These are phyloP conservation scores for Euphorbia peplus DNA, from an alignment of 345 rosid species.

Conservation along the genomic window DNA sequence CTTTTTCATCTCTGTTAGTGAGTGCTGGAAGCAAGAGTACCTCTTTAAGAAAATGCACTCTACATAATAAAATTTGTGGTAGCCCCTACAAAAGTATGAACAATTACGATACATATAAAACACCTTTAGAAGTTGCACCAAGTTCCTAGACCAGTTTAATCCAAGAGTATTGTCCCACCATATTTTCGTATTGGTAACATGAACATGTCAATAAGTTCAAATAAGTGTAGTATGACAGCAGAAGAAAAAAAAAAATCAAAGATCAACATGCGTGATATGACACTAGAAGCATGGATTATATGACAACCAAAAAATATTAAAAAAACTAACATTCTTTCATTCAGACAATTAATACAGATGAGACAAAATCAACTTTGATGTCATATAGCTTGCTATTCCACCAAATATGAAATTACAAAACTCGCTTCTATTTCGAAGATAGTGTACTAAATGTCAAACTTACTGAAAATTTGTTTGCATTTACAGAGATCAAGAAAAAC, in stretches of 20 bases:
- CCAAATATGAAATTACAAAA: not conserved
- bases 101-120: constrained; percentile 7
- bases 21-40: constrained; percentile 77
- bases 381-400: not conserved
- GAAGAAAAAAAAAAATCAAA: too few species aligned
- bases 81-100: constrained; percentile 59
- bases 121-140: not conserved
- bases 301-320: too few species aligned
- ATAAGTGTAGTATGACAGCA: not conserved
- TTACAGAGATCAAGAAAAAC: not conserved
- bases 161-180: not conserved
- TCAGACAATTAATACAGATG: not conserved
- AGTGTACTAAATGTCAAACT: not conserved
- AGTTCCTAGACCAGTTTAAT: not conserved
- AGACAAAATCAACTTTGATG: not conserved
- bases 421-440: not conserved
- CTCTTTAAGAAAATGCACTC: constrained; percentile 77
- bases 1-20: constrained; percentile 61
- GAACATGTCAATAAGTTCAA: not conserved
- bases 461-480: not conserved
- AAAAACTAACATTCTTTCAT: not conserved
- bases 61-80: constrained; percentile 74
- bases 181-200: not conserved
- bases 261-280: too few species aligned
- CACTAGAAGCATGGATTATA: too few species aligned